phyloP scores from a whole-genome alignment of 176 grass and related monocot species.

The Stipa capillata region DNA sequence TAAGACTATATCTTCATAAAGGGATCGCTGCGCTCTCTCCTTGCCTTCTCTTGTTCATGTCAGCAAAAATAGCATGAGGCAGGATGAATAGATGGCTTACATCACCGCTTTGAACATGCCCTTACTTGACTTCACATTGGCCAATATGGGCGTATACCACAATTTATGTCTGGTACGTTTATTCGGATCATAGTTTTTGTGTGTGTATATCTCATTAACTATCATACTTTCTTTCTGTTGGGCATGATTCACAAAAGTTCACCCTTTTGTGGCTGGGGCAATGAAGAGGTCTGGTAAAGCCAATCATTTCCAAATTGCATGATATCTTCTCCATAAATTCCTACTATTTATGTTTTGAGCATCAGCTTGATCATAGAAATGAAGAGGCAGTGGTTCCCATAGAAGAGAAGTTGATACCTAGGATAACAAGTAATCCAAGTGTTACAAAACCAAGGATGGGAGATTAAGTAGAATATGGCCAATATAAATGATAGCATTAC shows the following conservation, averaged over 20 bases:
- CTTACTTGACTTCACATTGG: no score
- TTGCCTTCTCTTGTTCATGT: no score
- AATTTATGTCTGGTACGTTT: background rate
- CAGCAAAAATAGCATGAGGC: no score
- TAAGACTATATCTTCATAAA: no score
- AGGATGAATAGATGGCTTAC: no score
- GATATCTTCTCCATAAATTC: background rate
- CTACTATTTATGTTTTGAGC: background rate
- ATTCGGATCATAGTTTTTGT: background rate
- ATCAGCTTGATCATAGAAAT: background rate
- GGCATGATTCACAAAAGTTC: background rate
- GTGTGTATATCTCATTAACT: background rate
- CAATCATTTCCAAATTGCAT: background rate
- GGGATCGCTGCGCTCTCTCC: no score
- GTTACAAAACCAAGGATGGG: background rate
- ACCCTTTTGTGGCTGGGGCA: background rate
- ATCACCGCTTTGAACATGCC: no score
- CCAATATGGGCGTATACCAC: no score
- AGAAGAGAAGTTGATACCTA: background rate
- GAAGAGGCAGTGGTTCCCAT: background rate
- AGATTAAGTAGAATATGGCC: background rate
- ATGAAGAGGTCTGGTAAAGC: background rate
- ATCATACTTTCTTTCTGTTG: background rate
- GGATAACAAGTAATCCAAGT: background rate
- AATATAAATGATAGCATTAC: background rate